Evolutionary conservation across 352 stramenopile species (phyloP).

Genomic region (Phytophthora pinifolia): DNA sequence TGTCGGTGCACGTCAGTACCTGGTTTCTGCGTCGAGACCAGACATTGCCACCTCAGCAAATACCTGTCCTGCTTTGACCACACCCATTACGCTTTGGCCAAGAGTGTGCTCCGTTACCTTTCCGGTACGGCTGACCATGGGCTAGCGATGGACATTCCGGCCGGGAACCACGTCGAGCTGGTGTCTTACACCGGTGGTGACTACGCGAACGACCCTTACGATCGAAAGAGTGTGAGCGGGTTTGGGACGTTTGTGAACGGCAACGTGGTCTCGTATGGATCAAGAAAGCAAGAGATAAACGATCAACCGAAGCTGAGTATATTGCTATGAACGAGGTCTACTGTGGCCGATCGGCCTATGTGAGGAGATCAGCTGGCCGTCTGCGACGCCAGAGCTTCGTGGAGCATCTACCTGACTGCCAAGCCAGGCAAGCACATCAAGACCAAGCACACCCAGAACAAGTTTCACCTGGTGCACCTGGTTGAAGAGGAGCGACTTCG

Average conservation of each 20-base stretch:
- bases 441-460: constrained; percentile 30
- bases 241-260: constrained; percentile 25
- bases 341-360: constrained; percentile 16
- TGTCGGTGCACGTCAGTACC: constrained; percentile 10
- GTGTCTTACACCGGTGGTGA: constrained; percentile 20
- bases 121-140: constrained; percentile 5
- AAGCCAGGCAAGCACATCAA: constrained; percentile 29
- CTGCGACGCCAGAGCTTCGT: too few species aligned
- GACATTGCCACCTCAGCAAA: constrained; percentile 1
- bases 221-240: constrained; percentile 27
- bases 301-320: constrained; percentile 29
- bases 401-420: not conserved
- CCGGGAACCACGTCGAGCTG: not conserved
- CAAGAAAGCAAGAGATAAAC: constrained; percentile 30
- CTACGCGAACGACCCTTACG: constrained; percentile 25
- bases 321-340: constrained; percentile 25
- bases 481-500: not conserved
- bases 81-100: constrained; percentile 4
- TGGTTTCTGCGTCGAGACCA: not conserved
- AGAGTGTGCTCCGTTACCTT: constrained; percentile 4
- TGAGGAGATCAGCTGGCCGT: not conserved
- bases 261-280: constrained; percentile 29
- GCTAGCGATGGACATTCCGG: not conserved
- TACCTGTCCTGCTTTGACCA: not conserved
- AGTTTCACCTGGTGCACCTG: constrained; percentile 20